Evolutionary conservation across 805 yeast species (phyloP), one percentile per base, ranked within the genome.

Genomic region (Lipomyces sp.): DNA sequence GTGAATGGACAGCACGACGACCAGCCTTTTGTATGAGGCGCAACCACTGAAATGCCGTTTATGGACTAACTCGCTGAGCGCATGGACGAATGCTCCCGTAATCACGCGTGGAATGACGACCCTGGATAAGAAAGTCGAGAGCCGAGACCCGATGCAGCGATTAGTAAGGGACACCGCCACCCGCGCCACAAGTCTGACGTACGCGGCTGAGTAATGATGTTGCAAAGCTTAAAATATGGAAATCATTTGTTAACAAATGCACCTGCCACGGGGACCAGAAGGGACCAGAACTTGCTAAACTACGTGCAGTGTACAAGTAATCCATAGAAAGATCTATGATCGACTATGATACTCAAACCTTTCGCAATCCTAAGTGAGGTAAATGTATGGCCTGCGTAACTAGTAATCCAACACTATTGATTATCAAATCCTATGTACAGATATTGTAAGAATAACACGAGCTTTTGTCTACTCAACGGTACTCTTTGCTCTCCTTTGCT

Each of bases 401-500:
- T 24, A 39, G n/a, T 39, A 13, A 39, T 2, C 5, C n/a, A 24
- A 42, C 48, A 5, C 18, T 24, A 42, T 42, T 4, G n/a, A n/a
- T 42, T 42, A 7, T 42, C 48, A 18, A 15, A 42, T 4, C 7
- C 48, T 42, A 42, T 42, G 24, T 42, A 42, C 48, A 42, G 48
- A 42, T 42, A n/a, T 42, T 42, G 48, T 42, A 42, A 11, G 15
- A 42, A 15, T 7, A 7, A n/a, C n/a, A n/a, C 48, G 13, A 15
- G 48, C 18, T n/a, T 5, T 15, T 4, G 24, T 24, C 5, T n/a
- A 15, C 3, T 42, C 48, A 42, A n/a, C 8, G n/a, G 42, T 32
- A 48, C 18, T 50, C 35, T 51, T 54, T 54, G 59, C 73, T 71
- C 73, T 87, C 90, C 35, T 77, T 76, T 60, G 76, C 76, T 73